Percentiles rank a stretch among this genome's conserved stretches.
Evolutionary conservation across 306 rosid genomes (phyloP).

Genomic region (Sicyos edulis): DNA sequence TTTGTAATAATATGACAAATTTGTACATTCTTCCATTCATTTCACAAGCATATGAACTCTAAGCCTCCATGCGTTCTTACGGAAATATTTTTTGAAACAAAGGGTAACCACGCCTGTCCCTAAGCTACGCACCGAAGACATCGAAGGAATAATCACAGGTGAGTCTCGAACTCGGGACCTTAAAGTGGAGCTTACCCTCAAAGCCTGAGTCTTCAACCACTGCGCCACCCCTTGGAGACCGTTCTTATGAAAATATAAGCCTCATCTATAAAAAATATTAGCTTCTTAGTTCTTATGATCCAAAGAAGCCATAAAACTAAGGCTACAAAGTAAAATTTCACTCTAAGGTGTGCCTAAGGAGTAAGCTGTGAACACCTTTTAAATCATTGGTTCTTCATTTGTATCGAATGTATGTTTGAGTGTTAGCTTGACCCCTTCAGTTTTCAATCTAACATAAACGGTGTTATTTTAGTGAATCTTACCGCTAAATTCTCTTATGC

Average conservation of each 20-base stretch:
- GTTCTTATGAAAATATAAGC: neutral
- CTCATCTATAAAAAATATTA: neutral
- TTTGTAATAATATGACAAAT: neutral
- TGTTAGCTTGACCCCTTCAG: neutral
- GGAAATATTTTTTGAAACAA: too few species aligned
- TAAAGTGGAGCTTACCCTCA: too few species aligned
- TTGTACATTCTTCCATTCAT: neutral
- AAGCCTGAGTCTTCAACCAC: too few species aligned
- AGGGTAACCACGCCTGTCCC: too few species aligned
- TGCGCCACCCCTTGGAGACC: too few species aligned
- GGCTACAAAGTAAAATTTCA: slow-evolving; percentile 8
- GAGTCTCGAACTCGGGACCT: too few species aligned
- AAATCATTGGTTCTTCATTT: neutral
- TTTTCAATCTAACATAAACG: slow-evolving; percentile 18
- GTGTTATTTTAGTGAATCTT: neutral
- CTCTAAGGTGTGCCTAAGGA: neutral
- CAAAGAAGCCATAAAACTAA: neutral
- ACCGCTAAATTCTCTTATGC: slow-evolving; percentile 25
- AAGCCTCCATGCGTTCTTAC: neutral
- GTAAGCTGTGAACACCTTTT: neutral
- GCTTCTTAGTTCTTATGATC: slow-evolving; percentile 7
- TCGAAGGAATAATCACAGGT: too few species aligned
- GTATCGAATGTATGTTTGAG: neutral
- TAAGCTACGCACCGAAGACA: too few species aligned
- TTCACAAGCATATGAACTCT: neutral